Evolutionary conservation across 139 green algal species (phyloP), one percentile per base, ranked within the genome.

Genomic region (Chlorella sp.): DNA sequence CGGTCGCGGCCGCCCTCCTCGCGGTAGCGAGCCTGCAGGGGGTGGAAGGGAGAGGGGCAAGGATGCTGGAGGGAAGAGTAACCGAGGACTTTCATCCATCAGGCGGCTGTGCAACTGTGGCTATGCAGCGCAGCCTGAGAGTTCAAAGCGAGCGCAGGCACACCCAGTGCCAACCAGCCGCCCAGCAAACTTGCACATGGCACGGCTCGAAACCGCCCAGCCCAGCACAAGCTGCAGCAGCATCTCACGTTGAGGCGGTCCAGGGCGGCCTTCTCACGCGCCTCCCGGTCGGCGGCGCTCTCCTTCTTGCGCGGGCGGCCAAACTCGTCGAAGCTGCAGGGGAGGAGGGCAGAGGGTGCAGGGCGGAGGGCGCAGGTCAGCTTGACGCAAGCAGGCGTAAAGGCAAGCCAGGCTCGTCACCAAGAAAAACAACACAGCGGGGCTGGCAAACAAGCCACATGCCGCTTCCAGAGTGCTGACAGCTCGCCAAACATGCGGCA

Each of bases 301-400:
- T 54, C 54, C 8, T 85, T 48, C 80, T 91, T 90, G 88, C 95
- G 95, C 6, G 93, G 76, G 41, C 94, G 90, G 28, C 94, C 94
- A 90, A 94, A 97, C 87, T 97, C 94, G 75, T 97, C 94, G 65
- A 94, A 97, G 83, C 91, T 96, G 87, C 40, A 36, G 9, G 60
- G 75, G 28, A 51, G 36, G 44, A 34, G 85, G 43, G 26, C 26
- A 41, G 44, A 65, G 24, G 67, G 17, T 44, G 24, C 1, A 34
- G 30, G 38, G 24, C n/a, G 34, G 44, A 8, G 34, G 44, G 1
- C 28, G 62, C 19, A 1, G 16, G 0, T 48, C 4, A 1, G 28
- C 38, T 54, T 22, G 19, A 2, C 4, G 62, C 62, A 70, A 40
- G 62, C 38, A 38, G 62, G 22, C 13, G 30, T 19, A 16, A 36